Conservation (phyloP, 495 filamentous ascomycete species). For the Bryoglossum gracile region DNA sequence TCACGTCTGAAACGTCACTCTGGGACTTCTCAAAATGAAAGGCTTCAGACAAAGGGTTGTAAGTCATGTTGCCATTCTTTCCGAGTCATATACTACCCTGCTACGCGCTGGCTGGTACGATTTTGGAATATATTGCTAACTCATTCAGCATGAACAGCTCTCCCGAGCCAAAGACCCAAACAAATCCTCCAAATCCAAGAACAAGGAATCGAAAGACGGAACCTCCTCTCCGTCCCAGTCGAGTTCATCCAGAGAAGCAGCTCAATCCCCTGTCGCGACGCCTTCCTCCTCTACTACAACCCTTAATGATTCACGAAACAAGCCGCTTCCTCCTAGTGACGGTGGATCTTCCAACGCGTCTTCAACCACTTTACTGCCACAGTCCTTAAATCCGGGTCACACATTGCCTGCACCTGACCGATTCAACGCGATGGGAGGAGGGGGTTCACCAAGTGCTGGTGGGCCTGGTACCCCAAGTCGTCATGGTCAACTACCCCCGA, state of each 20-base stretch:
- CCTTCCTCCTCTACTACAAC: constrained; percentile 83
- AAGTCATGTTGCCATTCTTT: constrained; percentile 38
- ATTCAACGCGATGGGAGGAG: constrained; percentile 33
- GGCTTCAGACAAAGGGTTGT: constrained; percentile 97
- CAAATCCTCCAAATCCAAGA: constrained; percentile 85
- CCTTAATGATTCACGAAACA: constrained; percentile 78
- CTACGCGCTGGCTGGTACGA: constrained; percentile 5
- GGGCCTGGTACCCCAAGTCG: constrained; percentile 58
- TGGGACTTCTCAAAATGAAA: constrained; percentile 67
- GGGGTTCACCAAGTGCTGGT: constrained; percentile 40
- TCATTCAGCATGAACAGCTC: constrained; percentile 55
- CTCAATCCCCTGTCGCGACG: constrained; percentile 53
- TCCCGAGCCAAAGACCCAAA: constrained; percentile 89
- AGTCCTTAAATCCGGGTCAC: constrained; percentile 26
- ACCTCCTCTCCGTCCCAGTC: constrained; percentile 63
- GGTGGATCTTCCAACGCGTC: constrained; percentile 44
- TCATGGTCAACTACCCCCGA: constrained; percentile 69
- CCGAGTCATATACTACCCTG: not conserved
- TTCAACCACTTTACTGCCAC: constrained; percentile 35
- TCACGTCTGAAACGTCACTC: constrained; percentile 10
- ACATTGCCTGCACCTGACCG: constrained; percentile 34
- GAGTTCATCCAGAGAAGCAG: constrained; percentile 40
- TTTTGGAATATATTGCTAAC: constrained; percentile 23
- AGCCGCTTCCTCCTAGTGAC: constrained; percentile 64
- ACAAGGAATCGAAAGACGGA: constrained; percentile 74